Percentiles rank a stretch among this genome's conserved stretches.
Evolutionary conservation across 1,284 basidiomycete species (phyloP).

Genomic region (Singerocomus rubriflavus): DNA sequence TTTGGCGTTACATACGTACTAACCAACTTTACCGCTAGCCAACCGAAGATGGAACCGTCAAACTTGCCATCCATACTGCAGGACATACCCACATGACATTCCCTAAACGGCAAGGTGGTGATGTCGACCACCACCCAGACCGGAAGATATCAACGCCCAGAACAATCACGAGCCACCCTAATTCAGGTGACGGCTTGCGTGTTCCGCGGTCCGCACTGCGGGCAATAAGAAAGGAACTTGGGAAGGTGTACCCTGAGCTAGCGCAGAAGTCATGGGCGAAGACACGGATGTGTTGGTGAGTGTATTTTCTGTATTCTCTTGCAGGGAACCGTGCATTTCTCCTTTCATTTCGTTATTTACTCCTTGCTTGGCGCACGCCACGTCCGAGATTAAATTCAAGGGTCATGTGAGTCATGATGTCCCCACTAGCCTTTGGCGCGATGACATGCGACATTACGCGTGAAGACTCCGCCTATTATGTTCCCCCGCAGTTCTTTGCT

Average conservation of each 20-base stretch:
- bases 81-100: slow-evolving; percentile 55
- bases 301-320: not conserved
- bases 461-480: not conserved
- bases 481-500: not conserved
- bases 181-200: slow-evolving; percentile 44
- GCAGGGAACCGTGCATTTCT: not conserved
- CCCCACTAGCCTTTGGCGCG: not conserved
- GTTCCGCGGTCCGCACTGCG: slow-evolving; percentile 59
- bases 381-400: not conserved
- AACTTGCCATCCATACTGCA: slow-evolving; percentile 67
- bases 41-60: slow-evolving; percentile 64
- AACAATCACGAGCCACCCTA: slow-evolving; percentile 55
- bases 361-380: not conserved
- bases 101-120: slow-evolving; percentile 1
- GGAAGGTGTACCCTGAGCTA: slow-evolving; percentile 69
- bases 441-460: not conserved
- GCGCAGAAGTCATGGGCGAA: slow-evolving; percentile 60
- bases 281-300: slow-evolving; percentile 84
- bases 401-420: not conserved
- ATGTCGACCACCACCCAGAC: slow-evolving; percentile 9
- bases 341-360: not conserved
- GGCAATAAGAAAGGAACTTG: slow-evolving; percentile 50
- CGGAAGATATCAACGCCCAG: slow-evolving; percentile 60
- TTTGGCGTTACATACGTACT: not conserved
- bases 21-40: slow-evolving; percentile 46